phyloP scores from a whole-genome alignment of 2,329 filamentous ascomycete species.

The Cladosporium sp. region DNA sequence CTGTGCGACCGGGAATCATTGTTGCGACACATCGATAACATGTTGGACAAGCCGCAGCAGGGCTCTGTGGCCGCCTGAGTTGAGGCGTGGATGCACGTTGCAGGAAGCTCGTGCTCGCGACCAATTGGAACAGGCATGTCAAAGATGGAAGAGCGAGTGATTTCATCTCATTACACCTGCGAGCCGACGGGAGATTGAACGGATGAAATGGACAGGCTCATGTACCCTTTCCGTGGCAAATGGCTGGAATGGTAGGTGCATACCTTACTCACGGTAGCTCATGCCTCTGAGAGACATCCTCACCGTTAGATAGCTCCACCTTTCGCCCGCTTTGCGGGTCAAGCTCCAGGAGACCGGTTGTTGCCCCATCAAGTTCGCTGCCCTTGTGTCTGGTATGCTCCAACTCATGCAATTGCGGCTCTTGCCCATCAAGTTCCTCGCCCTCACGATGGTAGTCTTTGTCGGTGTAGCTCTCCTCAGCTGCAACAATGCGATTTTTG shows the following conservation, averaged over 20 bases:
- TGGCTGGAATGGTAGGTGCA: neutral
- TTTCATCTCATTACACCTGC: neutral
- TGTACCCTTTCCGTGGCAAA: neutral
- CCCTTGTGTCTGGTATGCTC: neutral
- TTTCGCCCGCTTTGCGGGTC: neutral
- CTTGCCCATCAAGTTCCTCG: neutral
- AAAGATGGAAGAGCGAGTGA: too few relatives aligned
- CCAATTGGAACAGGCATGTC: too few relatives aligned
- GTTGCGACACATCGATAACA: too few relatives aligned
- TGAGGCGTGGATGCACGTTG: too few relatives aligned
- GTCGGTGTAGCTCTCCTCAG: neutral
- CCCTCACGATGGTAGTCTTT: neutral
- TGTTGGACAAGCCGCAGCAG: too few relatives aligned
- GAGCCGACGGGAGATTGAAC: neutral
- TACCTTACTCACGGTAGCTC: neutral
- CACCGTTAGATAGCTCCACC: neutral
- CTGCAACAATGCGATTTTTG: neutral
- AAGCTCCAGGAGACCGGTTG: neutral
- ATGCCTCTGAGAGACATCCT: neutral
- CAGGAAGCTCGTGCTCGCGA: too few relatives aligned
- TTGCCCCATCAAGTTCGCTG: neutral
- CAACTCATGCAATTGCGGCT: neutral
- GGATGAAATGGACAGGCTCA: neutral
- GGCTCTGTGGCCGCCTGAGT: too few relatives aligned
- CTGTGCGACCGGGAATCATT: too few relatives aligned